Conservation (phyloP, 2,329 filamentous ascomycete species). For the Grosmannia serpens region DNA sequence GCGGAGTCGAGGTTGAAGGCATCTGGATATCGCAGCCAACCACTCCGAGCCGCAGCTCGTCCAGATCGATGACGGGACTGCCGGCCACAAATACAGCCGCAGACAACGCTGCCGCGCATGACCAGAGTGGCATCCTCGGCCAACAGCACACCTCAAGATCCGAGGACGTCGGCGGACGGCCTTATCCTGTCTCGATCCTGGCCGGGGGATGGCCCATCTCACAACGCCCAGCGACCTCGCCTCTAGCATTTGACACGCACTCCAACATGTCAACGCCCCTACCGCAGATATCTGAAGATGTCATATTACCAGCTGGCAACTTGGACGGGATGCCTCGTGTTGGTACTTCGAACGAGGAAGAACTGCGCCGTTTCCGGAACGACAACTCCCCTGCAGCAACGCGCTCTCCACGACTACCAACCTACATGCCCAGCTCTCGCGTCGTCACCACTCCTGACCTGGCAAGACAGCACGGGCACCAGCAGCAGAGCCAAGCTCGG, state of each 20-base stretch:
- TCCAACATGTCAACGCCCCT: slow-evolving; percentile 9
- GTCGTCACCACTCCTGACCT: not conserved
- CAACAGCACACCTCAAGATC: not conserved
- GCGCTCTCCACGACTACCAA: not conserved
- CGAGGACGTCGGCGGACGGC: not conserved
- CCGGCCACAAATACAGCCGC: not conserved
- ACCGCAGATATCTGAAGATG: slow-evolving; percentile 12
- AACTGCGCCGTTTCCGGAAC: slow-evolving; percentile 16
- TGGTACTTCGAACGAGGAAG: slow-evolving; percentile 16
- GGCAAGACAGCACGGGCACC: not conserved
- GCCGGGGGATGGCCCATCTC: not conserved
- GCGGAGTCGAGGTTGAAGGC: slow-evolving; percentile 71
- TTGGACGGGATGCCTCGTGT: not conserved
- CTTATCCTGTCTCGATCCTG: not conserved
- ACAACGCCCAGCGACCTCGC: not conserved
- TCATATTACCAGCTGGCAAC: not conserved
- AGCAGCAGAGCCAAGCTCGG: slow-evolving; percentile 12
- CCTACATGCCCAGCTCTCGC: slow-evolving; percentile 9
- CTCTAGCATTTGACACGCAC: slow-evolving; percentile 1
- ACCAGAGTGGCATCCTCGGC: not conserved
- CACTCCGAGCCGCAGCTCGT: slow-evolving; percentile 21
- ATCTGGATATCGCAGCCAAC: slow-evolving; percentile 59
- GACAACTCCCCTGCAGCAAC: slow-evolving; percentile 6
- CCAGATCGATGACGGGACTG: slow-evolving; percentile 9
- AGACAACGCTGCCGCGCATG: slow-evolving; percentile 1